Base-by-base conservation (phyloP, 2,329 filamentous ascomycete species). In the Botrytis tulipae region DNA sequence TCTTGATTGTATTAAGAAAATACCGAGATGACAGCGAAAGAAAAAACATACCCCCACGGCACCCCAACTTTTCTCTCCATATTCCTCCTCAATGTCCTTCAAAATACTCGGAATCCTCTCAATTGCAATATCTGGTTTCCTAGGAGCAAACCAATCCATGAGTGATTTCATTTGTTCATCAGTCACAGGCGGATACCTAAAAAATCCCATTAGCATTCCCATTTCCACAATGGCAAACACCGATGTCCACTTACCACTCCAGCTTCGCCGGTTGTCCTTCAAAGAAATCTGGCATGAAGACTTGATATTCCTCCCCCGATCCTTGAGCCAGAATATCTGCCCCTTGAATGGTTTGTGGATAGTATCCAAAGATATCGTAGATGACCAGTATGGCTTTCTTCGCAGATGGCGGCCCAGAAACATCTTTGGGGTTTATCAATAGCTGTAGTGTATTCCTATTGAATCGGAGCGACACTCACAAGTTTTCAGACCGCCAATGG, bases 261-360 rank as follows among this genome's bases (percentile, higher is more conserved):
- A 86, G 71, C 85, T 88, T 29, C 70, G 10, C 79, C 66, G 76
- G 75, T 14, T 67, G 54, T 81, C 93, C 94, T 74, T 92, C 87
- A 85, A 97, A 97, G 87, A 93, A 95, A 83, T 98, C 94, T 40
- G 95, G 94, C 77, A 97, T 95, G 84, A 95, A 94, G 78, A 97
- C 92, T 78, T 90, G 90, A 86, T 96, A 96, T 78, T 78, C 87
- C 84, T 71, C 67, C 46, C 73, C 67, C 61, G 74, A 73, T 75
- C 85, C 84, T 69, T 83, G 83, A 63, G 88, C 85, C 22, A 91
- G 83, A 76, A 88, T 92, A 78, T 93, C 91, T 76, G 89, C 89
- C 42, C 91, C 91, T 81, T 93, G 90, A 14, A 92, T 77, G 18
- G 90, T 91, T 83, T 93, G 91, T 51, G 88, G 86, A 79, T 88